Evolutionary conservation across 1,284 basidiomycete genomes (phyloP), one percentile per base, ranked within the genome.

Genomic region (Sutorius eximius): DNA sequence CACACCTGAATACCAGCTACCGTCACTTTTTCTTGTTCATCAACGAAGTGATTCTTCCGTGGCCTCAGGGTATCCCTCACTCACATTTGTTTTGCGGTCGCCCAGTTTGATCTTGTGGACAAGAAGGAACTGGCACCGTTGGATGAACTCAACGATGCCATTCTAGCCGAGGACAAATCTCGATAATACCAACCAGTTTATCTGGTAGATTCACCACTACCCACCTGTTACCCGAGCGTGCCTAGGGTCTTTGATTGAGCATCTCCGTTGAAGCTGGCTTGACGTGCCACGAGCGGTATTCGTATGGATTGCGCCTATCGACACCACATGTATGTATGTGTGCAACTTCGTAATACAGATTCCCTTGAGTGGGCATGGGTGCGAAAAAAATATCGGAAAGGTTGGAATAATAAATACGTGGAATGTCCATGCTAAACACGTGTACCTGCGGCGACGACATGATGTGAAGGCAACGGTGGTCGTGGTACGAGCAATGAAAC

Each of bases 1-100:
- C 96, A 1, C 97, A 99, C 72, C 81, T 99, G 63, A 99, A 99
- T 74, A 99, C 97, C 3, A 98, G 95, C 69, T 99, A 99, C 73
- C 86, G 93, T 30, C 97, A 99, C 76, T 99, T 99, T 78, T 91
- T 98, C 77, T 80, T 99, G 45, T 98, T 99, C 71, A 86, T 98
- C 59, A 88, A 93, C 65, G 96, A 99, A 81, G 93, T 92, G 68
- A n/a, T 72, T 61, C 33, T 36, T 32, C 13, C 24, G 12, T 37
- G 32, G 0, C 44, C 55, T 45, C 9, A 37, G 24, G 16, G 12
- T 36, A 6, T 41, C 33, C 46, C n/a, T 20, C 7, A 27, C 57
- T 63, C 40, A 65, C 41, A 45, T 53, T 20, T 13, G 9, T 29
- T 30, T 49, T 52, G 52, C 33, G 18, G 22, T 37, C 30, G 36